A percentile compares a stretch with the other conserved stretches of the same genome.
Evolutionary conservation across 805 yeast genomes (phyloP).

Genomic region (Lipomyces spencermartinsiae): DNA sequence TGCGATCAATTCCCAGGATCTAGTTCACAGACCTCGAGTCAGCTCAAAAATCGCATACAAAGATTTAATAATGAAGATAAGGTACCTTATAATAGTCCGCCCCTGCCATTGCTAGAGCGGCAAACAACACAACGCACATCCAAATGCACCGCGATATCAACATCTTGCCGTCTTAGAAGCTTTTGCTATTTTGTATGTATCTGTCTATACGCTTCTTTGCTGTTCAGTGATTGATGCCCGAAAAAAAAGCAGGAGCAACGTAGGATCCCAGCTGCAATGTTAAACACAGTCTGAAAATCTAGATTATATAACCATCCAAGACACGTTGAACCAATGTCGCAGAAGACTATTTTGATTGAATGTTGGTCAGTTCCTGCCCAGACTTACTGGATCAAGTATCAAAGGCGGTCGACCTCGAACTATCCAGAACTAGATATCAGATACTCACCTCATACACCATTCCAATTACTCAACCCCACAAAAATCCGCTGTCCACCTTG

Average conservation of each 20-base stretch:
- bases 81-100: constrained; percentile 36
- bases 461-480: too few relatives aligned
- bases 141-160: constrained; percentile 13
- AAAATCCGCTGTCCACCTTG: too few relatives aligned
- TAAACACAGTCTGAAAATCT: background rate
- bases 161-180: constrained; percentile 12
- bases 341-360: background rate
- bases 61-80: background rate
- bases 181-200: background rate
- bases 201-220: background rate
- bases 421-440: too few relatives aligned
- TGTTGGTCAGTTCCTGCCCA: background rate
- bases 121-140: constrained; percentile 27
- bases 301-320: background rate
- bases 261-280: background rate
- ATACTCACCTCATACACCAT: too few relatives aligned
- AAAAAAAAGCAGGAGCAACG: background rate
- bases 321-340: background rate
- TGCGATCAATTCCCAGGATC: constrained; percentile 70
- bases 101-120: constrained; percentile 26
- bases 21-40: background rate
- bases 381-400: background rate
- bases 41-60: background rate
- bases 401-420: too few relatives aligned
- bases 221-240: background rate